Conservation (phyloP, 352 stramenopile genomes). For the Aphanomyces euteiches region DNA sequence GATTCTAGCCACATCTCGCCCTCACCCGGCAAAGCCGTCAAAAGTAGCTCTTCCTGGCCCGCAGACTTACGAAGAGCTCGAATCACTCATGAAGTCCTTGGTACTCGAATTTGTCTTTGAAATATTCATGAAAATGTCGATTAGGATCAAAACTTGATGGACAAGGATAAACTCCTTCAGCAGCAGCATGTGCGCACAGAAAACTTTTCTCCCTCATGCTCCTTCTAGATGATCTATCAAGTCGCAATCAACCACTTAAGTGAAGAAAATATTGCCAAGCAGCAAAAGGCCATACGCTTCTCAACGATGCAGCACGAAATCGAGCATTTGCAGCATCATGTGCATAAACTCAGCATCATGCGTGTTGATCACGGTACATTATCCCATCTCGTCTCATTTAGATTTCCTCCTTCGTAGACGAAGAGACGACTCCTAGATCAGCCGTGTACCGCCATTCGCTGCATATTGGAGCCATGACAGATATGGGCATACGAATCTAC, state of each 20-base stretch:
- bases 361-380: constrained; percentile 10
- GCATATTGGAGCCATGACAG: constrained; percentile 58
- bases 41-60: constrained; percentile 8
- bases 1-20: constrained; percentile 6
- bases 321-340: constrained; percentile 72
- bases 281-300: constrained; percentile 58
- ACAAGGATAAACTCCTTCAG: constrained; percentile 25
- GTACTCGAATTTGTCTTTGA: constrained; percentile 3
- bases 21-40: neutral
- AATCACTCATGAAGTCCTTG: constrained; percentile 23
- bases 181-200: constrained; percentile 11
- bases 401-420: constrained; percentile 7
- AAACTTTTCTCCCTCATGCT: neutral
- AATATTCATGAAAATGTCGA: neutral
- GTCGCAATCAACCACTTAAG: constrained; percentile 64
- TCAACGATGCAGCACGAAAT: constrained; percentile 72
- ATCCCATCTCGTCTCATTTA: neutral
- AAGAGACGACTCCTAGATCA: constrained; percentile 33
- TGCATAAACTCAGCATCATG: constrained; percentile 40
- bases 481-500: constrained; percentile 76
- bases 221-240: constrained; percentile 21
- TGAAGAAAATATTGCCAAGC: constrained; percentile 44
- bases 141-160: constrained; percentile 19
- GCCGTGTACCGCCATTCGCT: constrained; percentile 72
- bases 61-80: constrained; percentile 28